Percentiles rank a stretch among this genome's conserved stretches.
phyloP scores from a whole-genome alignment of 768 basidiomycete species.

The Sutorius australiensis region DNA sequence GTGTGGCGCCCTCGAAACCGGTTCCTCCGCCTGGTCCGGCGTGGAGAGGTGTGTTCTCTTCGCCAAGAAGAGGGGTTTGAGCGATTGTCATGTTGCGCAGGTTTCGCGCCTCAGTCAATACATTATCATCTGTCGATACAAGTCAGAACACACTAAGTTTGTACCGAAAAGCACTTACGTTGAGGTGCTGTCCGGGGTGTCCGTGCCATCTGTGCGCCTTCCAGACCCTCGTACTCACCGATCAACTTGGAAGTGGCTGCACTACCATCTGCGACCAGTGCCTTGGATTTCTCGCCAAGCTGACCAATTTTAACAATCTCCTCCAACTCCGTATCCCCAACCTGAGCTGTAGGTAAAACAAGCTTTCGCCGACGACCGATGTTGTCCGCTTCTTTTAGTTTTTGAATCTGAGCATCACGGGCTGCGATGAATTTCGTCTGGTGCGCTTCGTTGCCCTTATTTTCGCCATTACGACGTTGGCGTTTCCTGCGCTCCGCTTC shows the following conservation, averaged over 20 bases:
- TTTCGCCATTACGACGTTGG: constrained; percentile 59
- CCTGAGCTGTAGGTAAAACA: constrained; percentile 83
- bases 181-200: constrained; percentile 94
- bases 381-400: constrained; percentile 95
- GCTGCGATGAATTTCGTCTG: constrained; percentile 97
- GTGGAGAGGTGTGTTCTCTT: constrained; percentile 96
- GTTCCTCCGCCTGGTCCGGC: constrained; percentile 69
- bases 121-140: constrained; percentile 73
- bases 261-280: constrained; percentile 75
- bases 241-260: constrained; percentile 83
- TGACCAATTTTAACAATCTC: constrained; percentile 98
- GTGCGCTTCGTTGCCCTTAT: constrained; percentile 66
- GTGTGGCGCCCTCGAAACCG: constrained; percentile 93
- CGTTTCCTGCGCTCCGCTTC: constrained; percentile 92
- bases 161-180: constrained; percentile 50
- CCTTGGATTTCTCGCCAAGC: constrained; percentile 84
- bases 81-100: constrained; percentile 88
- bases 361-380: constrained; percentile 86
- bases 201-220: constrained; percentile 84
- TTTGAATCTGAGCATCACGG: constrained; percentile 95
- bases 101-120: constrained; percentile 93
- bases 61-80: constrained; percentile 93
- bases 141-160: constrained; percentile 8
- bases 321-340: constrained; percentile 91
- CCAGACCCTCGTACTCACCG: constrained; percentile 90